These are phyloP conservation scores for Trichosporon coremiiforme DNA, from an alignment of 1,284 basidiomycete species.

Conservation along the genomic window DNA sequence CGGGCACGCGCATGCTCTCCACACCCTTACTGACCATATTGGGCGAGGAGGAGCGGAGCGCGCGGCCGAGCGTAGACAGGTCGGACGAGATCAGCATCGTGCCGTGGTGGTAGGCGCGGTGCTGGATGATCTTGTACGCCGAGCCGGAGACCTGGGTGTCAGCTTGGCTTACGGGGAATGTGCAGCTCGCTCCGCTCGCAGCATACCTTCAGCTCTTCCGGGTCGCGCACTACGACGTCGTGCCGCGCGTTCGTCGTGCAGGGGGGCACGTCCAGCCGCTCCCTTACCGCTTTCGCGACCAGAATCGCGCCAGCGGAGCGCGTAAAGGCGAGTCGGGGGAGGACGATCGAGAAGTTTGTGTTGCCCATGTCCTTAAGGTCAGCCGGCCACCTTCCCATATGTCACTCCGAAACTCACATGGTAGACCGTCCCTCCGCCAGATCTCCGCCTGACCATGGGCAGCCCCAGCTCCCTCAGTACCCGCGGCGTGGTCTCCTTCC, in stretches of 20 bases:
- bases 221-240: conserved; percentile 73
- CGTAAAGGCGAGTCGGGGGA: conserved; percentile 79
- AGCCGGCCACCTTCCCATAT: not conserved
- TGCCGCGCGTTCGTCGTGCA: conserved; percentile 86
- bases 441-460: conserved; percentile 81
- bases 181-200: no score
- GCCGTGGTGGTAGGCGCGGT: conserved; percentile 94
- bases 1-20: conserved; percentile 83
- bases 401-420: conserved; percentile 65
- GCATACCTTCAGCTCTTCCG: conserved; percentile 73
- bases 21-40: conserved; percentile 83
- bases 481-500: conserved; percentile 87
- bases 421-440: conserved; percentile 97
- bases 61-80: conserved; percentile 69
- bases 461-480: conserved; percentile 63
- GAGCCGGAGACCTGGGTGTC: conserved; percentile 83
- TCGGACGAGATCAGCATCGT: conserved; percentile 95
- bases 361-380: conserved; percentile 83
- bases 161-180: not conserved
- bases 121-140: conserved; percentile 92
- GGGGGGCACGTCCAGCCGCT: conserved; percentile 64
- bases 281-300: conserved; percentile 74
- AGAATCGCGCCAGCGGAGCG: conserved; percentile 76
- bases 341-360: conserved; percentile 93
- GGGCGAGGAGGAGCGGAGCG: conserved; percentile 68